A percentile compares a stretch with the other conserved stretches of the same genome.
Evolutionary conservation across 2,329 filamentous ascomycete species (phyloP).

Genomic region (Aspergillus melleus): DNA sequence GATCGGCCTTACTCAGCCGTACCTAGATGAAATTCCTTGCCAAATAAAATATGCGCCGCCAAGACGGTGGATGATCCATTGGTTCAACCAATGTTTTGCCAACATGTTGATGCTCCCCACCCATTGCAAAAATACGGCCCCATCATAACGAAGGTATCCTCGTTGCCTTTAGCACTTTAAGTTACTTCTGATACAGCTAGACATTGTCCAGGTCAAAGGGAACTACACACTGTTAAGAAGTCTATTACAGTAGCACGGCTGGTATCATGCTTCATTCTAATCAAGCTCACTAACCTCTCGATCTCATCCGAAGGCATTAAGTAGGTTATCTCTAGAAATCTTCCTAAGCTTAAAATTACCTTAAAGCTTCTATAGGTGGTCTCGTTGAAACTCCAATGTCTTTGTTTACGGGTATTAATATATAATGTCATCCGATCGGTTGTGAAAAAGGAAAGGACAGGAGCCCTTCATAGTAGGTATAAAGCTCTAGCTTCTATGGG

Average conservation of each 20-base stretch:
- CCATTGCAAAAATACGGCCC: slow-evolving; percentile 1
- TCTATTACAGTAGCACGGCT: too few species aligned
- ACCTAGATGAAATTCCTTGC: neutral
- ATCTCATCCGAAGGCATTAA: neutral
- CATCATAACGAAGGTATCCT: neutral
- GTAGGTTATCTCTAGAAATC: neutral
- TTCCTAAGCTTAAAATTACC: neutral
- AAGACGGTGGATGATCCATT: neutral
- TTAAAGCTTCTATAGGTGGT: neutral
- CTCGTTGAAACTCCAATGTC: neutral
- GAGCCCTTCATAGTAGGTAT: too few species aligned
- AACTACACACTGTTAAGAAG: neutral
- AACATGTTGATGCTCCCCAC: neutral
- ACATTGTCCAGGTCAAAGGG: neutral
- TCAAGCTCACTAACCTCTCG: neutral
- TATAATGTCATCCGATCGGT: too few species aligned
- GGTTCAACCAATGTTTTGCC: neutral
- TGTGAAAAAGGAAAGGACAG: too few species aligned
- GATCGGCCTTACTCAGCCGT: neutral
- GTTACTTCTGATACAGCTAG: slow-evolving; percentile 1
- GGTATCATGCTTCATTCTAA: neutral
- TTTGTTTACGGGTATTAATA: neutral
- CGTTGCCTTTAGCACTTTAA: neutral
- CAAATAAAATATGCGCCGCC: neutral
- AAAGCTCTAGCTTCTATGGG: too few species aligned